Conservation (phyloP, 768 basidiomycete species). For the Sutorius australiensis region DNA sequence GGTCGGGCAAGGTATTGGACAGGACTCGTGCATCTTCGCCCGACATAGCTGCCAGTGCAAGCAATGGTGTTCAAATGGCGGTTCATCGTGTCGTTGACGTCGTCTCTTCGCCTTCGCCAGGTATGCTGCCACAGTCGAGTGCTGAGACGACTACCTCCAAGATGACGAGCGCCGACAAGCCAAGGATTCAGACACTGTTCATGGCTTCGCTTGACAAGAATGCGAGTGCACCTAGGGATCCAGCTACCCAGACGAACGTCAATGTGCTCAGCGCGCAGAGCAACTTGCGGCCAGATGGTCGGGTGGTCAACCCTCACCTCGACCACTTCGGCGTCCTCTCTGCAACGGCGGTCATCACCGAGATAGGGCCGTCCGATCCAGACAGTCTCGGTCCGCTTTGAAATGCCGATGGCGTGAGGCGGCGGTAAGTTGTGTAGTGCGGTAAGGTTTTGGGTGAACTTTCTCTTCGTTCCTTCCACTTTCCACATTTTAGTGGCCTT, state of each 20-base stretch:
- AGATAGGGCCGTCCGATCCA: neutral
- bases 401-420: neutral
- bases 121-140: neutral
- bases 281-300: neutral
- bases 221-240: neutral
- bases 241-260: slow-evolving; percentile 6
- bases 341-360: neutral
- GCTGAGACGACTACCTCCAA: neutral
- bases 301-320: neutral
- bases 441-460: neutral
- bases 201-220: slow-evolving; percentile 4
- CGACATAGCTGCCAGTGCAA: neutral
- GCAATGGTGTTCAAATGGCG: neutral
- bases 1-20: neutral
- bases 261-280: slow-evolving; percentile 6
- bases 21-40: neutral
- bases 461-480: neutral
- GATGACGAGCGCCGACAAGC: neutral
- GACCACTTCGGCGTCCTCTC: neutral
- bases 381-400: neutral
- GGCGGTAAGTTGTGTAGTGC: neutral
- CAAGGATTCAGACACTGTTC: slow-evolving; percentile 1
- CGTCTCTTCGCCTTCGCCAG: neutral
- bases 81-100: neutral
- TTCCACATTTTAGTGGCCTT: neutral